Evolutionary conservation across 495 filamentous ascomycete genomes (phyloP).

Genomic region (Penicillium fimorum): DNA sequence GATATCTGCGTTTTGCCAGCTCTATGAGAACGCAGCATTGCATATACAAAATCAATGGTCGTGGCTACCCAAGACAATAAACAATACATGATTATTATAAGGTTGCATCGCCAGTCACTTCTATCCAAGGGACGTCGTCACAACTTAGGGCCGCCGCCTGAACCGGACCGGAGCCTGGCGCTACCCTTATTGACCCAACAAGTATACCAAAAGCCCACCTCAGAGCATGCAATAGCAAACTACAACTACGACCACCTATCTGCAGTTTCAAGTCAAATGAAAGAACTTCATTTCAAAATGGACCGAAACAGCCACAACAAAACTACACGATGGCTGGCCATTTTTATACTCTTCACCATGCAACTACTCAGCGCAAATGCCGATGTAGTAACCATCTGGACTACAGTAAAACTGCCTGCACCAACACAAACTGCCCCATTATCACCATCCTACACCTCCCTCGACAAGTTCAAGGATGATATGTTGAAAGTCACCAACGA

Average conservation of each 20-base stretch:
- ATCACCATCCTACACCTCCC: slow-evolving; percentile 49
- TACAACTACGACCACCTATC: background rate
- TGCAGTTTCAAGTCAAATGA: background rate
- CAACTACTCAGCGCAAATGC: background rate
- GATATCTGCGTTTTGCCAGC: background rate
- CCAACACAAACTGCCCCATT: slow-evolving; percentile 28
- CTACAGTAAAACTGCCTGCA: slow-evolving; percentile 23
- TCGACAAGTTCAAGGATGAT: slow-evolving; percentile 50
- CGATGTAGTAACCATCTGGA: slow-evolving; percentile 8
- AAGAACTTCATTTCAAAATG: background rate
- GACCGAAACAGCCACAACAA: background rate
- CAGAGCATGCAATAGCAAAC: background rate
- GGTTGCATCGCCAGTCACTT: background rate
- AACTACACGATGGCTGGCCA: slow-evolving; percentile 5
- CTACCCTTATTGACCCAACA: background rate
- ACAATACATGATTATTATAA: background rate
- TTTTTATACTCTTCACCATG: background rate
- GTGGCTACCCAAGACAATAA: background rate
- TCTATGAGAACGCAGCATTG: background rate
- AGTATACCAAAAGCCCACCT: background rate
- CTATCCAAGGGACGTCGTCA: background rate
- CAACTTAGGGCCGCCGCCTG: background rate
- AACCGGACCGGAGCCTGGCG: slow-evolving; percentile 2
- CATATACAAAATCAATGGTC: background rate
- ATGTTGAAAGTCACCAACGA: slow-evolving; percentile 66